Conservation (phyloP, 495 filamentous ascomycete species). For the Trichoderma orchidacearum region DNA sequence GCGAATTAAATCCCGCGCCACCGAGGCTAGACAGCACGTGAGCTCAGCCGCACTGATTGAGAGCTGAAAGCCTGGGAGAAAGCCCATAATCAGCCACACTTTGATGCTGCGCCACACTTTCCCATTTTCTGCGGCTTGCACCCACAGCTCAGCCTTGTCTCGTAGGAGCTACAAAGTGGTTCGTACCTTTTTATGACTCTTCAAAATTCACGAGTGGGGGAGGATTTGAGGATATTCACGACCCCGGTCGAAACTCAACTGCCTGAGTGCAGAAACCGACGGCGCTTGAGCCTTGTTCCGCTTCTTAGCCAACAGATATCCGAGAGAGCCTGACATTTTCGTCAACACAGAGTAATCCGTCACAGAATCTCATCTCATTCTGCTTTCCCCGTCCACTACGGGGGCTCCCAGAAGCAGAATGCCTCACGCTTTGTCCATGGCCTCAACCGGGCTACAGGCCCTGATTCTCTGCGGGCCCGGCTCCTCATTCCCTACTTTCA, state of each 20-base stretch:
- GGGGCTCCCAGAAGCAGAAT: constrained; percentile 18
- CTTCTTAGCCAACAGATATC: no score
- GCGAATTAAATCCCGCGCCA: not conserved
- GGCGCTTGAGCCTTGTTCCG: no score
- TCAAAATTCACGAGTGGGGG: not conserved
- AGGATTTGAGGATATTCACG: not conserved
- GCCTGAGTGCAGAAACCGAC: not conserved
- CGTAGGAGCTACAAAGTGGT: no score
- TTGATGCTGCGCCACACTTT: not conserved
- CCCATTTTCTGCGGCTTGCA: not conserved
- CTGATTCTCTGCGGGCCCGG: constrained; percentile 88
- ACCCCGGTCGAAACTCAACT: not conserved
- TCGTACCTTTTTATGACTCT: not conserved
- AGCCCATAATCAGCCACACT: not conserved
- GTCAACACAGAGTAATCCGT: not conserved
- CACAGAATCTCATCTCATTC: not conserved
- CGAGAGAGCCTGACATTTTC: no score
- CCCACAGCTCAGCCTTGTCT: not conserved
- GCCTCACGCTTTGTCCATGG: constrained; percentile 58
- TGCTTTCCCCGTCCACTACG: not conserved
- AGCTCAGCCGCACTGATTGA: not conserved
- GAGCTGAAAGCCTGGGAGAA: no score
- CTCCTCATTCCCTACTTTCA: constrained; percentile 82
- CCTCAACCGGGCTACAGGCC: constrained; percentile 76
- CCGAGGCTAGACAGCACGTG: not conserved